Base-by-base conservation (phyloP, 306 rosid species). In the Senna siamea region DNA sequence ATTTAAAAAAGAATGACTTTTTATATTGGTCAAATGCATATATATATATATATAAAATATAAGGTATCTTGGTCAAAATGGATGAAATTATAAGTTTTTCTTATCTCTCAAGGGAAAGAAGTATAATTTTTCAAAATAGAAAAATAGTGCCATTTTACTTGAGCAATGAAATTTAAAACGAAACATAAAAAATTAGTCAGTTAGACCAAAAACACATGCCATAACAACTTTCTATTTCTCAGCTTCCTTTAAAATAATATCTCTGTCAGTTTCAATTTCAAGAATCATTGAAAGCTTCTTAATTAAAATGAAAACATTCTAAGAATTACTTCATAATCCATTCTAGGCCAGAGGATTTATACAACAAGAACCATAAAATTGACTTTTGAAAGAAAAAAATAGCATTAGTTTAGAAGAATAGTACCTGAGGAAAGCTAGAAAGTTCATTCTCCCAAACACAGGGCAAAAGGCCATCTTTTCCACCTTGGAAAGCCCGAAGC, bases 401-500 rank as follows among this genome's bases (percentile, higher is more conserved):
- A 40, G 26, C 30, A 54, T 44, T 2, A 50, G 9, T 63, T 10
- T 38, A 37, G 26, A 48, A 56, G 30, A 9, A 40, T 8, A 63
- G 63, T 85, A 94, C 98, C 96, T 86, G 98, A 61, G 97, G 93
- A 87, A 94, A 94, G 83, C 90, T 87, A 79, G 91, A 87, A 84
- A 88, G 74, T 68, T 94, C 98, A 13, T 74, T 83, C 88, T 89
- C 98, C 98, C 98, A 94, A 69, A 88, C 85, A 51, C 90, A 87
- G 1, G 96, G 96, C 88, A 94, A 60, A 65, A 89, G 87, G 74
- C 98, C 96, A 84, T 91, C 97, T 78, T 87, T 87, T 76, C 96
- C 95, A 12, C 98, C 98, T 88, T 91, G 96, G 81, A 94, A 94
- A 64, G 97, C 97, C 51, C 98, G 96, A 71, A 94, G 94, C 78